Evolutionary conservation across 768 basidiomycete genomes (phyloP).

Genomic region (Tylopilus sp.): DNA sequence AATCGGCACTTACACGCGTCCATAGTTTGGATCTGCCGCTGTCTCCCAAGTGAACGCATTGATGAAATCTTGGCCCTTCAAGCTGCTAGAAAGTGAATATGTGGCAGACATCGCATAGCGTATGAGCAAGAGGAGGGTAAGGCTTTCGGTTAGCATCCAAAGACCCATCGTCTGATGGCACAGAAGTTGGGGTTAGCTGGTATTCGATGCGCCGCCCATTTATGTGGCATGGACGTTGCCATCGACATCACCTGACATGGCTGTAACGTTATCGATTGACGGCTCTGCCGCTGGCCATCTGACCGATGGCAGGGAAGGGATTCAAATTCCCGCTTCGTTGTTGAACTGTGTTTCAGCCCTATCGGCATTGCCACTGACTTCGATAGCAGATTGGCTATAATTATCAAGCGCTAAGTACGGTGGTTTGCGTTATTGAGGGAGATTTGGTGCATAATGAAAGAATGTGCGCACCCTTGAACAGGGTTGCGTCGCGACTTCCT

Average conservation of each 20-base stretch:
- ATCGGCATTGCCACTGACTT: background rate
- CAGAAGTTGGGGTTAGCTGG: background rate
- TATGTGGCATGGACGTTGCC: background rate
- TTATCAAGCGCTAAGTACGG: background rate
- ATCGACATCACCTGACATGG: background rate
- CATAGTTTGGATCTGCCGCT: conserved; percentile 28
- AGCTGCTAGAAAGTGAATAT: conserved; percentile 44
- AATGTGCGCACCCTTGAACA: background rate
- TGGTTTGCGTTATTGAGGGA: background rate
- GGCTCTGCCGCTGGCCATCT: background rate
- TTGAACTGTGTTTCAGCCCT: background rate
- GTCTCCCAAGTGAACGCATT: conserved; percentile 28
- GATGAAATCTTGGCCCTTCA: conserved; percentile 49
- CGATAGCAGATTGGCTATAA: background rate
- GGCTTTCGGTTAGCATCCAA: background rate
- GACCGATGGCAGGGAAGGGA: background rate
- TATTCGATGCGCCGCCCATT: background rate
- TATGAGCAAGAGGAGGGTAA: conserved; percentile 7
- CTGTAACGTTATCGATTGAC: background rate
- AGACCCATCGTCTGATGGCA: background rate
- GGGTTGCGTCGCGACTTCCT: background rate
- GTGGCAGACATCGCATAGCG: conserved; percentile 33
- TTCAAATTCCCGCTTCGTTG: background rate
- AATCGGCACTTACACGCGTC: conserved; percentile 21
- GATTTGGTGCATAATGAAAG: background rate